Conservation (phyloP, 1,139 yeast species). For the Saccharomyces hybrid region DNA sequence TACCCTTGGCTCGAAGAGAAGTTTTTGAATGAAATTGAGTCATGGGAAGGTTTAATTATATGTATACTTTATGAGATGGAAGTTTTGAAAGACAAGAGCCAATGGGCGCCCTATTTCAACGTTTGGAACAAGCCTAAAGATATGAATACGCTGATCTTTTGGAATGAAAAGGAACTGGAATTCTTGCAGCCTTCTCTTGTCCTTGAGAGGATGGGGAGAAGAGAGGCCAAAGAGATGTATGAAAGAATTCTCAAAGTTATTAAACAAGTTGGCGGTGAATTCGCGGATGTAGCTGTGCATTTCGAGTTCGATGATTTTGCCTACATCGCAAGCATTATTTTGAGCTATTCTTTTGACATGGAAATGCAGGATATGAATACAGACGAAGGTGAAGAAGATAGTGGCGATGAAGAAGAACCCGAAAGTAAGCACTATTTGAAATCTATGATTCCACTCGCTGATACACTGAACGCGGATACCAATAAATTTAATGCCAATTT, state of each 20-base stretch:
- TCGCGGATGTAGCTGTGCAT: not conserved
- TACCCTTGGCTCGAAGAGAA: slow-evolving; percentile 34
- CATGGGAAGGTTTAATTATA: slow-evolving; percentile 71
- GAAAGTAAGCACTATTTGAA: slow-evolving; percentile 47
- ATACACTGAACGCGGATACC: slow-evolving; percentile 81
- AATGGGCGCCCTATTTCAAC: slow-evolving; percentile 64
- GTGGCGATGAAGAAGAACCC: slow-evolving; percentile 26
- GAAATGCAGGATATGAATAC: slow-evolving; percentile 32
- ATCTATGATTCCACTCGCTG: slow-evolving; percentile 92
- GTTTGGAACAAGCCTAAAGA: slow-evolving; percentile 48
- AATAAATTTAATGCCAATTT: slow-evolving; percentile 69
- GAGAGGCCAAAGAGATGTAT: slow-evolving; percentile 57
- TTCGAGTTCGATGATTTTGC: slow-evolving; percentile 51
- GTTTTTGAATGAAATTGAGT: slow-evolving; percentile 38
- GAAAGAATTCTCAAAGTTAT: slow-evolving; percentile 20
- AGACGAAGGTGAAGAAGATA: slow-evolving; percentile 30
- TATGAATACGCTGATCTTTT: slow-evolving; percentile 71
- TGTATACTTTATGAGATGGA: slow-evolving; percentile 53
- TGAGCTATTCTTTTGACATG: slow-evolving; percentile 66
- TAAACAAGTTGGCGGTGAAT: slow-evolving; percentile 7
- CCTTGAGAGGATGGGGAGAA: slow-evolving; percentile 60
- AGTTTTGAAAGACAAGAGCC: slow-evolving; percentile 38
- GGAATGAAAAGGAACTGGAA: slow-evolving; percentile 48
- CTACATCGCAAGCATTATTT: slow-evolving; percentile 59
- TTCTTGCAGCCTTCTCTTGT: slow-evolving; percentile 63